A percentile compares a stretch with the other conserved stretches of the same genome.
Conservation (phyloP, 1,284 basidiomycete genomes). For the Moniliella sp. region DNA sequence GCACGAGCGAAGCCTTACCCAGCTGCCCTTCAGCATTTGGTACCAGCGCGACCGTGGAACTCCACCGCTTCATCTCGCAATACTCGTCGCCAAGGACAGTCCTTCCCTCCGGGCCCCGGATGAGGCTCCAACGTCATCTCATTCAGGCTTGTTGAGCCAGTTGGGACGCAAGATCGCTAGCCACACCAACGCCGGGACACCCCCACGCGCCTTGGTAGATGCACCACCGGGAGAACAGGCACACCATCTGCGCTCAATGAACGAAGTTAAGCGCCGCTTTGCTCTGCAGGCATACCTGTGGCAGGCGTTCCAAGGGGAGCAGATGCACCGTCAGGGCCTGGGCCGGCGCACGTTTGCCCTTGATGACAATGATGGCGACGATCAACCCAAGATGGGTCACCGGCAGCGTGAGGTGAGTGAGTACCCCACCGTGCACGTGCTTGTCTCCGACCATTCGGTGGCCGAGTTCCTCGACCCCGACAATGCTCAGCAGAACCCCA, state of each 20-base stretch:
- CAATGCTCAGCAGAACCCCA: conserved; percentile 10
- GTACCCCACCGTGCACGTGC: conserved; percentile 5
- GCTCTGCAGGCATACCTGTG: conserved; percentile 14
- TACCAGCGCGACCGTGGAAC: not conserved
- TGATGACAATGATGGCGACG: conserved; percentile 6
- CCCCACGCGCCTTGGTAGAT: not conserved
- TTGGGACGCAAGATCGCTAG: not conserved
- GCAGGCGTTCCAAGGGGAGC: conserved; percentile 18
- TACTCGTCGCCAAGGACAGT: conserved; percentile 1
- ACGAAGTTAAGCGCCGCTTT: conserved; percentile 2
- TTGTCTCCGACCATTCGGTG: conserved; percentile 6
- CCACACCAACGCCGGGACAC: not conserved
- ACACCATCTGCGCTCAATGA: conserved; percentile 1
- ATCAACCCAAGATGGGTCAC: not conserved
- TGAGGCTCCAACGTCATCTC: not conserved
- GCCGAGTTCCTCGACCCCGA: conserved; percentile 11
- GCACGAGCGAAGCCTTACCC: not conserved
- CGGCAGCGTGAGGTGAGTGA: conserved; percentile 4
- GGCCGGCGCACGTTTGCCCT: conserved; percentile 10
- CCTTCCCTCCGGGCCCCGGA: not conserved
- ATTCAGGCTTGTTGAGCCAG: not conserved
- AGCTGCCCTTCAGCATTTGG: not conserved
- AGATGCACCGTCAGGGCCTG: conserved; percentile 13
- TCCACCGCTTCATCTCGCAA: not conserved
- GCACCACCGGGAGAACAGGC: not conserved